Conservation (phyloP, 352 stramenopile species). For the Albugo laibachii region DNA sequence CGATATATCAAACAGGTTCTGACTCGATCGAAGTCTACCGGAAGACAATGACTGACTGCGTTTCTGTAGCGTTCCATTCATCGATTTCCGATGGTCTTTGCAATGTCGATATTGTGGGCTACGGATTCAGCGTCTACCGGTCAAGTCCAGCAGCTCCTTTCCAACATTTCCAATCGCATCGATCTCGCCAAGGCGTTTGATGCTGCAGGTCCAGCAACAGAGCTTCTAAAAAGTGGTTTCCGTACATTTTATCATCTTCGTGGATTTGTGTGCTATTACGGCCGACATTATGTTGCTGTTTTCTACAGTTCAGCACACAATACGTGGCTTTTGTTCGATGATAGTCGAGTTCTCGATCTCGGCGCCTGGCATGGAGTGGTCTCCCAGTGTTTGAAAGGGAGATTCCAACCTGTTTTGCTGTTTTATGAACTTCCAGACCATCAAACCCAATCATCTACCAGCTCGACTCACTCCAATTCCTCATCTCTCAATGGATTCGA, state of each 20-base stretch:
- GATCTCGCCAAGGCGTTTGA: slow-evolving; percentile 62
- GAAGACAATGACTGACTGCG: too few relatives aligned
- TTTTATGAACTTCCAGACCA: slow-evolving; percentile 73
- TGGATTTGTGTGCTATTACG: slow-evolving; percentile 75
- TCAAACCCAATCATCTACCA: slow-evolving; percentile 58
- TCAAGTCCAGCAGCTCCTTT: slow-evolving; percentile 39
- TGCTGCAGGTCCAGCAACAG: slow-evolving; percentile 32
- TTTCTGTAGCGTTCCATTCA: slow-evolving; percentile 38
- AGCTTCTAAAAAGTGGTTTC: slow-evolving; percentile 45
- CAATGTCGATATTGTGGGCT: slow-evolving; percentile 64
- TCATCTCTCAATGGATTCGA: neutral
- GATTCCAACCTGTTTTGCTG: slow-evolving; percentile 66
- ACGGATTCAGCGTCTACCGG: slow-evolving; percentile 54
- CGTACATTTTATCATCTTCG: slow-evolving; percentile 57
- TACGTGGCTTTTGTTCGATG: slow-evolving; percentile 74
- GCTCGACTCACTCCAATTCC: neutral
- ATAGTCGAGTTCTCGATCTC: slow-evolving; percentile 57
- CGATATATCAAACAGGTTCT: slow-evolving; percentile 27
- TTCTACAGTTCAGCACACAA: slow-evolving; percentile 76
- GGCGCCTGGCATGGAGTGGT: slow-evolving; percentile 57
- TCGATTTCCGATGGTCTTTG: slow-evolving; percentile 74
- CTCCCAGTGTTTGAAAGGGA: slow-evolving; percentile 44
- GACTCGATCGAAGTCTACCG: too few relatives aligned
- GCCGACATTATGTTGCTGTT: slow-evolving; percentile 58
- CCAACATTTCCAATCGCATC: slow-evolving; percentile 41